phyloP scores from a whole-genome alignment of 1,284 basidiomycete species.

The Coniferiporia weirii region DNA sequence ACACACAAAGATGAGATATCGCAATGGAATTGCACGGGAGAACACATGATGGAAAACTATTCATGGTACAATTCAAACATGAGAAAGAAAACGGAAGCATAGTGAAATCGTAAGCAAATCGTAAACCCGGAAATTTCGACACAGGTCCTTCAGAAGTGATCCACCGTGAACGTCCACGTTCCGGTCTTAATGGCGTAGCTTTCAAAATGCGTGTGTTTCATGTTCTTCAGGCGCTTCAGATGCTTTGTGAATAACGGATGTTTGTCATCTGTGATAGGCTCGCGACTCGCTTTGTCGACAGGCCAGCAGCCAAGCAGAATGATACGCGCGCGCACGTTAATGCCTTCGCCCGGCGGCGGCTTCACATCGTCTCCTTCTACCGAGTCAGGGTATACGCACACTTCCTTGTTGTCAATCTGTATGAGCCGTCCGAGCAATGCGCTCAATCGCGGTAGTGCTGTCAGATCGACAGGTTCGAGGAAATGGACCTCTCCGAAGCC shows the following conservation, averaged over 20 bases:
- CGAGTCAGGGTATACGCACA: slow-evolving; percentile 89
- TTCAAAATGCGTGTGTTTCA: slow-evolving; percentile 85
- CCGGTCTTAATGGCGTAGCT: slow-evolving; percentile 77
- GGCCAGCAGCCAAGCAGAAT: slow-evolving; percentile 84
- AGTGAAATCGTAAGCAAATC: background rate
- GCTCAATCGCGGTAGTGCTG: slow-evolving; percentile 74
- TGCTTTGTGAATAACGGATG: slow-evolving; percentile 75
- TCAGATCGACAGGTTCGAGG: slow-evolving; percentile 89
- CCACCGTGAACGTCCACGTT: slow-evolving; percentile 91
- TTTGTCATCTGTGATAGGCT: slow-evolving; percentile 81
- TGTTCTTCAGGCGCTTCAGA: slow-evolving; percentile 77
- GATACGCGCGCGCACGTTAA: slow-evolving; percentile 86
- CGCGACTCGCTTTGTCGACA: slow-evolving; percentile 85
- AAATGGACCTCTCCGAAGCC: slow-evolving; percentile 92
- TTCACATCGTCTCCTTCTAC: slow-evolving; percentile 66
- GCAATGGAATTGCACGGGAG: background rate
- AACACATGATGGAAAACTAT: background rate
- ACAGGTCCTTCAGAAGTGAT: slow-evolving; percentile 66
- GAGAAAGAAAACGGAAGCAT: background rate
- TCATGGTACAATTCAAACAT: background rate
- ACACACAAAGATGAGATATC: too few relatives aligned
- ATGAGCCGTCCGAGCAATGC: slow-evolving; percentile 86
- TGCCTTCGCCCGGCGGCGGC: slow-evolving; percentile 75
- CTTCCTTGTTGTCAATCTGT: slow-evolving; percentile 88
- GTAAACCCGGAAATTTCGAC: background rate